Evolutionary conservation across 1,284 basidiomycete species (phyloP).

Genomic region (Fistulinella cinereoalba): DNA sequence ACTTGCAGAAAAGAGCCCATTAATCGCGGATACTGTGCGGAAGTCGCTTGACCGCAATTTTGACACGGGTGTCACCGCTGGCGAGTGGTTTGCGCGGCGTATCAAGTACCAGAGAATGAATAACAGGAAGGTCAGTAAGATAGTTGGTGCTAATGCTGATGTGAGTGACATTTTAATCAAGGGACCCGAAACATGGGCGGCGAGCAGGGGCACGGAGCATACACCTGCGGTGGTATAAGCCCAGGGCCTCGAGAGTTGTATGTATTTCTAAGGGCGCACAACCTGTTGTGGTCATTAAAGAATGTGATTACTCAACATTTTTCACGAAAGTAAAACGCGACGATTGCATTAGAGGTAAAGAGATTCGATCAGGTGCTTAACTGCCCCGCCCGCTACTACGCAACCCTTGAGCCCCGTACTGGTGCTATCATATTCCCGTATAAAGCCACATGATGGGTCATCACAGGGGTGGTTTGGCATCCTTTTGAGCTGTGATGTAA

Average conservation of each 20-base stretch:
- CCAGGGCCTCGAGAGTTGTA: too few species aligned
- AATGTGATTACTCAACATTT: neutral
- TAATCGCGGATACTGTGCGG: neutral
- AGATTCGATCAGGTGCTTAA: too few species aligned
- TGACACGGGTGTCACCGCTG: neutral
- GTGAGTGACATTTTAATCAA: slow-evolving; percentile 5
- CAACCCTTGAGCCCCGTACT: too few species aligned
- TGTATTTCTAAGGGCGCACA: too few species aligned
- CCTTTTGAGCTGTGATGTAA: slow-evolving; percentile 47
- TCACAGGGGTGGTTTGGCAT: slow-evolving; percentile 50
- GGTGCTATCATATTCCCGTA: too few species aligned
- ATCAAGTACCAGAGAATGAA: neutral
- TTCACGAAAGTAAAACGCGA: neutral
- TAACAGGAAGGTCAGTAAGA: neutral
- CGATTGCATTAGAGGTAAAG: too few species aligned
- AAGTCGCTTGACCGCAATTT: neutral
- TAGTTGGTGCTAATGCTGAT: too few species aligned
- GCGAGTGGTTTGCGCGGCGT: neutral
- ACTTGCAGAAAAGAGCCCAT: neutral
- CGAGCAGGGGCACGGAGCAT: slow-evolving; percentile 38
- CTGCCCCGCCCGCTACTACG: too few species aligned
- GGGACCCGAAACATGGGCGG: slow-evolving; percentile 37
- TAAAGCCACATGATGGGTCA: neutral
- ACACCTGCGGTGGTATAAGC: slow-evolving; percentile 20
- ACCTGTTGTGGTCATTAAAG: too few species aligned